Base-by-base conservation (phyloP, 164 flowering plant species). In the Magnolia officinalis region DNA sequence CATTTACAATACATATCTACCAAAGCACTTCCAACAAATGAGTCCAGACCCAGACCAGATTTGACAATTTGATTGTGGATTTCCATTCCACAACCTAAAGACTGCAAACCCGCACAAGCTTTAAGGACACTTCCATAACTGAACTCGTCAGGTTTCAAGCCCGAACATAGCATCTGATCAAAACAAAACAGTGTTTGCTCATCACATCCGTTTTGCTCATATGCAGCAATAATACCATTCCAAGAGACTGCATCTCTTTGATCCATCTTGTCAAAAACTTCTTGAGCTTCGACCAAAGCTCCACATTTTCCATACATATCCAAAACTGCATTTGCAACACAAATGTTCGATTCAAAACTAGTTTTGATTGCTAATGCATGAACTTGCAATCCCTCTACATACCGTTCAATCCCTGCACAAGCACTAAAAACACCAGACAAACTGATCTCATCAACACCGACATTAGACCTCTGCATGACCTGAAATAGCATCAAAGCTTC, bases 251-350 rank as follows among this genome's bases (percentile, higher is more conserved):
- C 88, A 87, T 92, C 95, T 74, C 89, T 88, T 55, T 52, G 81
- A 4, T 72, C 77, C 95, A 91, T 92, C 72, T 82, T 87, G 73
- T 88, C 85, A 81, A 92, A 90, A 52, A 89, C 78, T 52, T 19
- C 7, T 75, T 77, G 81, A 65, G 97, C 95, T 79, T 85, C 90
- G 58, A n/a, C 26, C 59, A 87, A n/a, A 72, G 81, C 84, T 80
- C 90, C 85, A 77, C 94, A 90, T 84, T 90, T 93, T 65, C 95
- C 95, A 82, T 94, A 92, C 97, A 92, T 92, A 80, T 94, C 98
- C 75, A 94, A 71, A 49, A 90, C 82, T 49, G 98, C 92, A 85
- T 92, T 92, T 51, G 86, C 86, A 0, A 92, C 96, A 82, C 96
- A 91, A 58, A 82, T 84, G 76, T 83, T 82, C 24, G 83, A 81